These are phyloP conservation scores for Rhodosporidiobolus odoratus DNA, from an alignment of 768 basidiomycete species.

Conservation along the genomic window DNA sequence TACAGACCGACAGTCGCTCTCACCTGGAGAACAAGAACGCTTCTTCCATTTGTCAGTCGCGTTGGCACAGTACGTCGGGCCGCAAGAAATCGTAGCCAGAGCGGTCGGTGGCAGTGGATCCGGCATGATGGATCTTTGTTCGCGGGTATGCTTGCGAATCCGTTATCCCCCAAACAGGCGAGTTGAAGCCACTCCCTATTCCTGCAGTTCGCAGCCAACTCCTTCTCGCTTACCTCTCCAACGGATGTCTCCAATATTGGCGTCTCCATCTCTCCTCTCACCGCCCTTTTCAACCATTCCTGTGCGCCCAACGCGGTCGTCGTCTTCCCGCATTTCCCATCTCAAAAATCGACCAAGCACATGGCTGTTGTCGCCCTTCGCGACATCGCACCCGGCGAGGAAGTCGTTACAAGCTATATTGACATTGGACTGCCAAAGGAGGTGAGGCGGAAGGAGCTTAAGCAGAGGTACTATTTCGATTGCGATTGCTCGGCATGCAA, in stretches of 20 bases:
- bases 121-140: conserved; percentile 44
- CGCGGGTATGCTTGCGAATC: conserved; percentile 44
- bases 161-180: too few species aligned
- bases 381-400: conserved; percentile 60
- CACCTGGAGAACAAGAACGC: conserved; percentile 36
- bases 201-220: conserved; percentile 78
- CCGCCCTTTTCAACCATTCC: conserved; percentile 75
- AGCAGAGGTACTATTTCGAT: conserved; percentile 69
- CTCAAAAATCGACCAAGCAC: not conserved
- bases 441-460: conserved; percentile 57
- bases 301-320: conserved; percentile 82
- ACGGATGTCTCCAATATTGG: conserved; percentile 70
- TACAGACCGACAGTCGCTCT: conserved; percentile 25
- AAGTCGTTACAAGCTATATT: conserved; percentile 80
- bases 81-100: conserved; percentile 18
- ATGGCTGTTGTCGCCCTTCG: conserved; percentile 71
- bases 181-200: not conserved
- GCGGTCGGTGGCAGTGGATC: conserved; percentile 20
- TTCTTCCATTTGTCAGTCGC: conserved; percentile 42
- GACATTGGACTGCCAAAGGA: conserved; percentile 68
- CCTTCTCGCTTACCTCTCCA: conserved; percentile 75
- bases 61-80: conserved; percentile 44
- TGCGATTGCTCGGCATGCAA: conserved; percentile 56
- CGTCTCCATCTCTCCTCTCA: conserved; percentile 69
- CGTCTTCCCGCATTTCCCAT: conserved; percentile 63